Conservation (phyloP, 352 stramenopile genomes). For the Pythium periplocum region DNA sequence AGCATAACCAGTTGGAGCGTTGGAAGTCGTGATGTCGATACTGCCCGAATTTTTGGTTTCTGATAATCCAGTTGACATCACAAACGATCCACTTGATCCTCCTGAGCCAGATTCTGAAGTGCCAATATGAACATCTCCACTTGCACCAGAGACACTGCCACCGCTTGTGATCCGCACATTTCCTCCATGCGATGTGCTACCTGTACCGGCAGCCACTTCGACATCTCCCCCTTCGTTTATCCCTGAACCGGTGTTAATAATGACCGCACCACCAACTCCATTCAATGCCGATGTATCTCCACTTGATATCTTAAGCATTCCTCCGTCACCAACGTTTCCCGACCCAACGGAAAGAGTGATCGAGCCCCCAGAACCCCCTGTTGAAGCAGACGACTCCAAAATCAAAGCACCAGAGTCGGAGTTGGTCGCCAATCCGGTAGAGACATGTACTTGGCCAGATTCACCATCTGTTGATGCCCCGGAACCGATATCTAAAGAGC, state of each 20-base stretch:
- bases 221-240: conserved; percentile 5
- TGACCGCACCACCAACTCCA: conserved; percentile 4
- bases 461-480: conserved; percentile 2
- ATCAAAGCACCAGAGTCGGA: conserved; percentile 8
- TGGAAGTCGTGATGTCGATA: conserved; percentile 7
- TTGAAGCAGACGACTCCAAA: conserved; percentile 8
- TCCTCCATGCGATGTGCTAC: neutral
- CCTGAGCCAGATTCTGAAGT: neutral
- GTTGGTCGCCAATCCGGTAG: conserved; percentile 3
- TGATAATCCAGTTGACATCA: conserved; percentile 5
- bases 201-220: neutral
- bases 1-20: conserved; percentile 1
- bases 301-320: conserved; percentile 3
- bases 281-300: conserved; percentile 6
- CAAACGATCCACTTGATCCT: neutral
- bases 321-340: conserved; percentile 13
- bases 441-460: conserved; percentile 13
- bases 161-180: conserved; percentile 4
- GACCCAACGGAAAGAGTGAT: conserved; percentile 12
- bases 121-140: neutral
- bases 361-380: conserved; percentile 9
- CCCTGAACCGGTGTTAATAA: conserved; percentile 3
- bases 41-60: conserved; percentile 1
- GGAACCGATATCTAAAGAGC: conserved; percentile 5
- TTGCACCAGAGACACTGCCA: neutral